A percentile compares a stretch with the other conserved stretches of the same genome.
Evolutionary conservation across 2,329 filamentous ascomycete species (phyloP).

Genomic region (Monosporascus cannonballus): DNA sequence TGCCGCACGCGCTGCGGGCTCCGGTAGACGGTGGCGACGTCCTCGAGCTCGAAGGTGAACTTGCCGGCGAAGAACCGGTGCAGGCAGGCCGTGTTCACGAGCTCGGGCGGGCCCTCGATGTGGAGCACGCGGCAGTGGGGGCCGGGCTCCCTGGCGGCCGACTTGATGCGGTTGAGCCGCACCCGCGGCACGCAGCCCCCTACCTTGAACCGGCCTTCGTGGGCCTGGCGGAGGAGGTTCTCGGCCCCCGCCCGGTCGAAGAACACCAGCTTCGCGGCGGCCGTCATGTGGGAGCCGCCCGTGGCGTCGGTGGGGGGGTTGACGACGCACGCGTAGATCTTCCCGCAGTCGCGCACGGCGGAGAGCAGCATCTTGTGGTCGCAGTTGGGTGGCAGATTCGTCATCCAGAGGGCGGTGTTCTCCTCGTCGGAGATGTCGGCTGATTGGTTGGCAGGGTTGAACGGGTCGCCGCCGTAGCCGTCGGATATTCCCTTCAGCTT

Average conservation of each 20-base stretch:
- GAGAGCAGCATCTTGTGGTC: slow-evolving; percentile 37
- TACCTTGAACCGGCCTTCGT: slow-evolving; percentile 36
- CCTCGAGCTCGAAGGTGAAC: slow-evolving; percentile 43
- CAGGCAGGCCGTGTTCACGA: slow-evolving; percentile 39
- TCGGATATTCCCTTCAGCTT: slow-evolving; percentile 22
- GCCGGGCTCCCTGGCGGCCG: slow-evolving; percentile 20
- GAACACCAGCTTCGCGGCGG: slow-evolving; percentile 36
- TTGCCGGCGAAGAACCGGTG: slow-evolving; percentile 33
- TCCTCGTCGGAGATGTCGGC: slow-evolving; percentile 31
- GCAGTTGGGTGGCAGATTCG: slow-evolving; percentile 40
- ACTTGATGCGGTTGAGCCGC: slow-evolving; percentile 43
- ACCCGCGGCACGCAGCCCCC: slow-evolving; percentile 31
- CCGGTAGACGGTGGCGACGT: slow-evolving; percentile 22
- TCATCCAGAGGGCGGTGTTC: slow-evolving; percentile 49
- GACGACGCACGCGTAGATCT: slow-evolving; percentile 46
- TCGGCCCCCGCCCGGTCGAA: slow-evolving; percentile 42
- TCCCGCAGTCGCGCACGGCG: slow-evolving; percentile 39
- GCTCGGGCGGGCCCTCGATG: slow-evolving; percentile 36
- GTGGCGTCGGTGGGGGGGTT: slow-evolving; percentile 36
- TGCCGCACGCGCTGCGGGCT: slow-evolving; percentile 21
- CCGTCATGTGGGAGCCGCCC: slow-evolving; percentile 24
- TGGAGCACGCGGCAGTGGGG: slow-evolving; percentile 42
- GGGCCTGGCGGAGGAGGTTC: slow-evolving; percentile 38
- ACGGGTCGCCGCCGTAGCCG: slow-evolving; percentile 34
- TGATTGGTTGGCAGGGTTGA: slow-evolving; percentile 30